These are phyloP conservation scores for Letharia columbiana DNA, from an alignment of 495 filamentous ascomycete genomes.

Conservation along the genomic window DNA sequence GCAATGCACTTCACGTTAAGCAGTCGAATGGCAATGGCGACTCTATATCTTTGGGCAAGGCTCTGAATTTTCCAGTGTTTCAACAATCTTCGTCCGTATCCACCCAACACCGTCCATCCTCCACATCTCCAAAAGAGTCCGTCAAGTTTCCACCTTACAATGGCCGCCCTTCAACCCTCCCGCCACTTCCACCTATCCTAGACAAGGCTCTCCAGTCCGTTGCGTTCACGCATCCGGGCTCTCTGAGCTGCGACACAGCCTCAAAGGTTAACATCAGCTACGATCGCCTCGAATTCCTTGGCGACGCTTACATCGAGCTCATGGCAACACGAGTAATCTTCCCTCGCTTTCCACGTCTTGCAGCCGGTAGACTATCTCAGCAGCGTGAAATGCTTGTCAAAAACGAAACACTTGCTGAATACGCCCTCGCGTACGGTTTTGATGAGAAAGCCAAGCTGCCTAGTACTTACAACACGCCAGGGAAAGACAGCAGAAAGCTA, in stretches of 20 bases:
- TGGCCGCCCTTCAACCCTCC: constrained; percentile 24
- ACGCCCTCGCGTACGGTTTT: constrained; percentile 57
- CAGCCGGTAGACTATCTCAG: constrained; percentile 53
- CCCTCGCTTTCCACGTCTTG: constrained; percentile 49
- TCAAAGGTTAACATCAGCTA: constrained; percentile 40
- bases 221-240: constrained; percentile 60
- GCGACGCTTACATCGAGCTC: constrained; percentile 66
- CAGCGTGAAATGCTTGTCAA: constrained; percentile 63
- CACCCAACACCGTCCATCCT: background rate
- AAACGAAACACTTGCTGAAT: constrained; percentile 65
- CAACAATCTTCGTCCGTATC: background rate
- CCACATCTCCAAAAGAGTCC: background rate
- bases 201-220: constrained; percentile 49
- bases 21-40: background rate
- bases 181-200: constrained; percentile 50
- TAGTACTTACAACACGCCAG: constrained; percentile 28
- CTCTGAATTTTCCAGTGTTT: background rate
- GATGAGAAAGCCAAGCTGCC: constrained; percentile 50
- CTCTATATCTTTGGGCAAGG: background rate
- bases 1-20: background rate
- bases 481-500: constrained; percentile 30
- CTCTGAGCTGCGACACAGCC: constrained; percentile 27
- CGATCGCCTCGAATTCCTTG: constrained; percentile 66
- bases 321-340: constrained; percentile 58
- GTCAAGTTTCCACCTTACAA: constrained; percentile 1